phyloP scores from a whole-genome alignment of 139 green algal genomes.

The Nannochloris sp. region DNA sequence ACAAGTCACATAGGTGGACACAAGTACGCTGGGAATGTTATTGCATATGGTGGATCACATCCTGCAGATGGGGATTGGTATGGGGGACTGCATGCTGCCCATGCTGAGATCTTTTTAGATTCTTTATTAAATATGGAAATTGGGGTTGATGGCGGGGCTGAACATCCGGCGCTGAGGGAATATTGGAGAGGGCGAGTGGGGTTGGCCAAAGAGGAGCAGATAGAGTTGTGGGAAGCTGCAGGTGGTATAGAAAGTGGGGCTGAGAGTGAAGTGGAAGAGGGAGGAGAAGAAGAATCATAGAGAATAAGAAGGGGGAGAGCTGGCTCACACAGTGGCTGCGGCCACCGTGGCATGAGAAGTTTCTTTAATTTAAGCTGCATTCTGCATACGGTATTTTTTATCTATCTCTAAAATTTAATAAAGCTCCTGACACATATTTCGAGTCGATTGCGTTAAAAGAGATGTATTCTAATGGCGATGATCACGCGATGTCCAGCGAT shows the following conservation, averaged over 20 bases:
- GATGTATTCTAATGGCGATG: too few species aligned
- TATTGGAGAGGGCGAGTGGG: constrained; percentile 42
- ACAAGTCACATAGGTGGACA: neutral
- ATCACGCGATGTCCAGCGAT: too few species aligned
- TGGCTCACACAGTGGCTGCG: too few species aligned
- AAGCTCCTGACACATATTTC: neutral
- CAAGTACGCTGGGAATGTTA: constrained; percentile 44
- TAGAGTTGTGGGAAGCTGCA: constrained; percentile 13
- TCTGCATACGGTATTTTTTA: too few species aligned
- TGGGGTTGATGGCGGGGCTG: constrained; percentile 12
- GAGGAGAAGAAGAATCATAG: neutral
- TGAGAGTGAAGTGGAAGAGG: neutral
- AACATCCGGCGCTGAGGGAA: constrained; percentile 15
- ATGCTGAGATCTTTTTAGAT: constrained; percentile 25
- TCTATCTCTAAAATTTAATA: neutral
- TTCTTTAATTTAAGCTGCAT: too few species aligned
- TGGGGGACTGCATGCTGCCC: constrained; percentile 20
- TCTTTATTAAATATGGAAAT: constrained; percentile 23
- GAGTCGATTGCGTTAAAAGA: too few species aligned
- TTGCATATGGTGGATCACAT: constrained; percentile 21
- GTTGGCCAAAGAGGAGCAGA: constrained; percentile 33
- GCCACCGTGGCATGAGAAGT: too few species aligned
- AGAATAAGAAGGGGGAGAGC: neutral
- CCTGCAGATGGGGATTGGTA: constrained; percentile 51
- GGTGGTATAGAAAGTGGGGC: neutral